These are phyloP conservation scores for Sporothrix luriei DNA, from an alignment of 2,329 filamentous ascomycete genomes.

Conservation along the genomic window DNA sequence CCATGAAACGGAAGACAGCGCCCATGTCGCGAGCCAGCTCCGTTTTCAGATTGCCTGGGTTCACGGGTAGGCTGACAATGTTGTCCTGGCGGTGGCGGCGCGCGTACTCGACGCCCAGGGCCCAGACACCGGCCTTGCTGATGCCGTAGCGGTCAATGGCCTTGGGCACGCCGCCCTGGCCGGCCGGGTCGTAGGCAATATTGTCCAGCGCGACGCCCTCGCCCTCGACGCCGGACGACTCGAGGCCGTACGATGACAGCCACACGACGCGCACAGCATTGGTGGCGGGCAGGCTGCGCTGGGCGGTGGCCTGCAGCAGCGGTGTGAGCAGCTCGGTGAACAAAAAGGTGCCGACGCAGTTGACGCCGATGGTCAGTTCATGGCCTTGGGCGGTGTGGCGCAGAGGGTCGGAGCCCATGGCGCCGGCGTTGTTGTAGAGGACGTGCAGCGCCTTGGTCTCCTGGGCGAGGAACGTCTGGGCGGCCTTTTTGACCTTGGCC, in stretches of 20 bases:
- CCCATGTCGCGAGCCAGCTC: constrained; percentile 44
- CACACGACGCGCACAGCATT: constrained; percentile 37
- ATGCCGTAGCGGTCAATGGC: constrained; percentile 30
- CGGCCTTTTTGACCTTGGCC: constrained; percentile 39
- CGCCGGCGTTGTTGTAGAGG: constrained; percentile 46
- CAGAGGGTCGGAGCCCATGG: constrained; percentile 42
- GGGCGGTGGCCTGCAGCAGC: constrained; percentile 35
- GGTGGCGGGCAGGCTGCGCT: background rate
- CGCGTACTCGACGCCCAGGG: constrained; percentile 36
- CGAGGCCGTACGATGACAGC: constrained; percentile 35
- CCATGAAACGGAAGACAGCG: constrained; percentile 32
- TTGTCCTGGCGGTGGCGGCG: constrained; percentile 29
- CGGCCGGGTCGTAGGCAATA: constrained; percentile 29
- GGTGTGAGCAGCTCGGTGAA: constrained; percentile 38
- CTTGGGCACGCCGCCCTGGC: background rate
- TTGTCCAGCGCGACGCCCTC: constrained; percentile 34
- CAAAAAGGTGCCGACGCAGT: constrained; percentile 38
- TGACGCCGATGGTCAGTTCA: constrained; percentile 38
- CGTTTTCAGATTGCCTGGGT: constrained; percentile 48
- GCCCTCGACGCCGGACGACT: constrained; percentile 32
- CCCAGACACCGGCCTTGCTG: constrained; percentile 36
- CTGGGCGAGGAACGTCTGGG: constrained; percentile 39
- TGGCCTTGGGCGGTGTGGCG: constrained; percentile 40
- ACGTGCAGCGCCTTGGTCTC: constrained; percentile 42
- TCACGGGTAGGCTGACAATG: constrained; percentile 38